Evolutionary conservation across 2,329 filamentous ascomycete species (phyloP).

Genomic region (Daldinia eschscholtzii): DNA sequence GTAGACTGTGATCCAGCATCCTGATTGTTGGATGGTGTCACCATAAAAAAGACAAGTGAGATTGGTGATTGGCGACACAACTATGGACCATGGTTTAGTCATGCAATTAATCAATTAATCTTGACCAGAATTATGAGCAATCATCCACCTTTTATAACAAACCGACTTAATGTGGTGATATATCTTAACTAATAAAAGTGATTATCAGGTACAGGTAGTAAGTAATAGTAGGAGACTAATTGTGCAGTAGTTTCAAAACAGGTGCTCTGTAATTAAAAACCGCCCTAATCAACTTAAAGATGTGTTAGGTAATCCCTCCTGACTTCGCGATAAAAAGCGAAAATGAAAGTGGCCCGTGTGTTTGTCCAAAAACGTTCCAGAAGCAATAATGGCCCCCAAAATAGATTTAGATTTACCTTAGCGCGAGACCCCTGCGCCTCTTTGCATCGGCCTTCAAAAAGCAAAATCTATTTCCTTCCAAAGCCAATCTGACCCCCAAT

Average conservation of each 20-base stretch:
- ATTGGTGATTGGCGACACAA: not conserved
- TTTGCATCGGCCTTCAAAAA: constrained; percentile 27
- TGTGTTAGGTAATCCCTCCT: constrained; percentile 8
- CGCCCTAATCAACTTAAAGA: constrained; percentile 1
- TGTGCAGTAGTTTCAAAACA: not conserved
- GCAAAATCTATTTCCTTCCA: constrained; percentile 33
- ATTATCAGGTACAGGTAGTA: not conserved
- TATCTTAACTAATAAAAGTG: not conserved
- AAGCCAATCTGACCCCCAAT: constrained; percentile 30
- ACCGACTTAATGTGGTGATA: not conserved
- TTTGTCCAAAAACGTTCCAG: constrained; percentile 30
- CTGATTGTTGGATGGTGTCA: constrained; percentile 10
- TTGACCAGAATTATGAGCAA: not conserved
- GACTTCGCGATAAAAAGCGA: not conserved
- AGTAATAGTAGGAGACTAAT: no score
- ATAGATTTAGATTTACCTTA: constrained; percentile 26
- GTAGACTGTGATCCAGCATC: constrained; percentile 40
- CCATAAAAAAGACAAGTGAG: not conserved
- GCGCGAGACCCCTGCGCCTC: constrained; percentile 30
- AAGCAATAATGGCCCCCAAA: constrained; percentile 26
- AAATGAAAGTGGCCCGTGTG: constrained; percentile 3
- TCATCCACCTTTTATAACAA: not conserved
- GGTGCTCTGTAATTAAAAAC: not conserved
- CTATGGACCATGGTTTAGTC: no score
- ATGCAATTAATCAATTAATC: no score